Base-by-base conservation (phyloP, 2,329 filamentous ascomycete genomes). In the Penicillium oxalicum region DNA sequence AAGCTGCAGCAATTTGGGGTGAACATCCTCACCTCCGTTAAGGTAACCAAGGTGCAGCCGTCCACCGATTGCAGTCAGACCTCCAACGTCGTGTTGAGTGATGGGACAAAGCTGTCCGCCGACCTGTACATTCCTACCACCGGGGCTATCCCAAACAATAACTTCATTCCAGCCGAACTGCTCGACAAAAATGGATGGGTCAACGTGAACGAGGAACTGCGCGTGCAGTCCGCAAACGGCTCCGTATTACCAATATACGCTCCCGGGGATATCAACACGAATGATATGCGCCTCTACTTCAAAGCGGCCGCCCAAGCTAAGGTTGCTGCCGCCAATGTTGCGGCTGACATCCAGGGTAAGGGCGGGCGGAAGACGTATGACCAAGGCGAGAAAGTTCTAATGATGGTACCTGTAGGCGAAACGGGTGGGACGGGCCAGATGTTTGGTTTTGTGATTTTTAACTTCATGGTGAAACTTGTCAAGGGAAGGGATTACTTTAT, bases 111-210 rank as follows among this genome's bases (percentile, higher is more conserved):
- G 2, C 55, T 77, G 35, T 67, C 68, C 1, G 70, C 73, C 2
- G 79, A 82, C 55, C 52, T 79, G 25, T 81, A 77, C 58, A 74
- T 82, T 47, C 71, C 74, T 3, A 76, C 76, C 0, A 71, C 71
- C 11, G 79, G 79, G 27, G 74, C 74, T 9, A 58, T 64, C 6
- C 78, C 78, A 0, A 81, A 79, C 62, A 77, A 73, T 18, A 67
- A 65, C 7, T 82, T 74, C 60, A 64, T 83, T 1, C 77, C 79
- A 0, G 44, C 58, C 4, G 58, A 67, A 5, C 71, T 78, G 36
- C 68, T 82, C 3, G 66, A 72, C 50, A 61, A 65, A 0, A 51
- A 61, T n/a, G 75, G 74, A 11, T 77, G 74, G 61, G 73, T 83
- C 39, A 65, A 66, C 26, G 76, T 73, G 5, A 73, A 81, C 56